Base-by-base conservation (phyloP, 345 rosid genomes). In the Adansonia digitata region DNA sequence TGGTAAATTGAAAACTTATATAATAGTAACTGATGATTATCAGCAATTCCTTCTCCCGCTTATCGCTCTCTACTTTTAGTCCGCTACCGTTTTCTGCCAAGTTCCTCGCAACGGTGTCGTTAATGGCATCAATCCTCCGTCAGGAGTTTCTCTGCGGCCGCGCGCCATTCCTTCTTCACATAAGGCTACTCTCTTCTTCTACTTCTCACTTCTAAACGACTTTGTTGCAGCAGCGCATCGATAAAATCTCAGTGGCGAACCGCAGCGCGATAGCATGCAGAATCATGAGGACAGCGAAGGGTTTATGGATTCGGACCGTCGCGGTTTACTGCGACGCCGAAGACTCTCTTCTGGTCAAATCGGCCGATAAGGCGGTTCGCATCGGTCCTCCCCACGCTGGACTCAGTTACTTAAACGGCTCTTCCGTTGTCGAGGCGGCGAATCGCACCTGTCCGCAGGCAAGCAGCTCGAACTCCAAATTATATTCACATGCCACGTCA, bases 291-390 rank as follows among this genome's bases (percentile, higher is more conserved):
- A 92, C 97, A 5, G 93, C 97, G 14, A 88, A 88, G 83, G 86
- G 96, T 11, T 74, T 92, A 10, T 97, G 97, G 37, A 85, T 92
- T 61, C 86, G 86, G 35, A 91, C 97, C 4, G 94, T 94, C 5
- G 97, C 97, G 5, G 91, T 94, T 66, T 94, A 92, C 77, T 91
- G 97, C 78, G 95, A 94, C 69, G 94, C 97, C 35, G 98, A 68
- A 49, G 88, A 85, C 56, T 81, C 98, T 18, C 95, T 92, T 57
- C 97, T 92, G 56, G 97, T 94, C 55, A 92, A 90, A 73, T 92
- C 94, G 24, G 95, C 97, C 2, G 95, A 92, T 45, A 95, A 94
- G 77, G 95, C 97, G 4, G 82, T 94, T 39, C 90, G 73, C 62
- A 84, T 91, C 53, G 94, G 97, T 4, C 97, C 97, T 6, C 84